A percentile compares a stretch with the other conserved stretches of the same genome.
Conservation (phyloP, 208 protist genomes). For the Tritrichomonas foetus region DNA sequence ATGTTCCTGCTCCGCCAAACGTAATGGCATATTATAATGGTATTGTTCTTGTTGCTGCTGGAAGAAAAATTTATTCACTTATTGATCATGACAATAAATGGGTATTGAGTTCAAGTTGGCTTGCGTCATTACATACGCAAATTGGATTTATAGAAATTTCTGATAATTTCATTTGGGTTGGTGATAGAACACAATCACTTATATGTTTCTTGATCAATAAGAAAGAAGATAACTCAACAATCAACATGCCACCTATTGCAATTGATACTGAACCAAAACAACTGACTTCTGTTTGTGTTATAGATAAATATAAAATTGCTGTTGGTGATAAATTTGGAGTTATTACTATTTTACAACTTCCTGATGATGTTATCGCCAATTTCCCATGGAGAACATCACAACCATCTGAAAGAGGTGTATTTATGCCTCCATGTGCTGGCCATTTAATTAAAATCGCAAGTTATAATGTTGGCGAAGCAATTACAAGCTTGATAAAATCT, state of each 20-base stretch:
- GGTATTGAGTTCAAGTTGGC: too few relatives aligned
- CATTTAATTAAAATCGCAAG: neutral
- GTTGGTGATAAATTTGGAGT: constrained; percentile 5
- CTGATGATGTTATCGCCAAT: neutral
- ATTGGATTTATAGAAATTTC: neutral
- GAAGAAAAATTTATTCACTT: too few relatives aligned
- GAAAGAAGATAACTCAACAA: neutral
- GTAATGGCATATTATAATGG: too few relatives aligned
- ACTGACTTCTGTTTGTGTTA: neutral
- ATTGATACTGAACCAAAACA: neutral
- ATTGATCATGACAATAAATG: too few relatives aligned
- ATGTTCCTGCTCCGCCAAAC: too few relatives aligned
- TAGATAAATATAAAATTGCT: neutral
- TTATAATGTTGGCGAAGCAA: neutral
- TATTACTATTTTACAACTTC: neutral
- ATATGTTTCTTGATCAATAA: neutral
- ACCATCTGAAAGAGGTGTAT: neutral
- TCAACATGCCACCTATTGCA: neutral
- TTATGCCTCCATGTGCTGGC: neutral
- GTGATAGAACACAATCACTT: neutral
- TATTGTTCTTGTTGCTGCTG: too few relatives aligned
- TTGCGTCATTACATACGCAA: neutral
- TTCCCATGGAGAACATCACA: neutral
- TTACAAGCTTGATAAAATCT: neutral
- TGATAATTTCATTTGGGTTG: neutral